Conservation (phyloP, 1,284 basidiomycete genomes). For the Ustilago trichophora region DNA sequence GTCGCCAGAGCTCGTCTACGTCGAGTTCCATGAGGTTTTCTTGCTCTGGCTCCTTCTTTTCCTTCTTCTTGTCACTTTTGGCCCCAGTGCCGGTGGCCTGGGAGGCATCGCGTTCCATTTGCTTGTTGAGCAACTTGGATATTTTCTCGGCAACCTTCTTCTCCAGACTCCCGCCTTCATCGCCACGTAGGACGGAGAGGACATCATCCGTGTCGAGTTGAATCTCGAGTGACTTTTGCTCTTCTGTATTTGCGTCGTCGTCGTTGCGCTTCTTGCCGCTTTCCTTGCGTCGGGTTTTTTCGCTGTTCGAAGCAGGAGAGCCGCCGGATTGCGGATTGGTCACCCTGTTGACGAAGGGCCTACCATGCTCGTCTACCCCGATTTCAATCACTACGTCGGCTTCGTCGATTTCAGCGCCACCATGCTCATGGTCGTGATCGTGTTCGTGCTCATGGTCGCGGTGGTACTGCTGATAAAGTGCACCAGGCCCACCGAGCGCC, state of each 20-base stretch:
- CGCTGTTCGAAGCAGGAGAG: background rate
- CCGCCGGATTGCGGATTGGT: no score
- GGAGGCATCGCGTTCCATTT: slow-evolving; percentile 4
- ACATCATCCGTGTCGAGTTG: slow-evolving; percentile 40
- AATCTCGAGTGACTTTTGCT: slow-evolving; percentile 13
- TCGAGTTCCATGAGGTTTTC: no score
- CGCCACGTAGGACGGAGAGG: slow-evolving; percentile 18
- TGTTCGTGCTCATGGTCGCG: slow-evolving; percentile 7
- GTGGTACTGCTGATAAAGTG: slow-evolving; percentile 9
- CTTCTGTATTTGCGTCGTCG: background rate
- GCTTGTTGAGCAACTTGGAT: slow-evolving; percentile 12
- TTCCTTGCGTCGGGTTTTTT: slow-evolving; percentile 6
- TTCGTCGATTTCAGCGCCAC: slow-evolving; percentile 1
- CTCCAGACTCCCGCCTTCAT: slow-evolving; percentile 7
- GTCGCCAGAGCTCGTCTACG: no score
- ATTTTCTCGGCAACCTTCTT: slow-evolving; percentile 34
- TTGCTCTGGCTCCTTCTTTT: no score
- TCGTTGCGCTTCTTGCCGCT: slow-evolving; percentile 23
- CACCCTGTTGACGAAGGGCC: slow-evolving; percentile 14
- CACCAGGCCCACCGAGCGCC: slow-evolving; percentile 28
- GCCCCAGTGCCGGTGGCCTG: background rate
- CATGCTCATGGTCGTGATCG: slow-evolving; percentile 4
- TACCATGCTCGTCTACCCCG: slow-evolving; percentile 27
- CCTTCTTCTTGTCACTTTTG: background rate
- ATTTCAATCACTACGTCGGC: slow-evolving; percentile 17